These are phyloP conservation scores for Tolypocladium inflatum DNA, from an alignment of 2,329 filamentous ascomycete species.

Conservation along the genomic window DNA sequence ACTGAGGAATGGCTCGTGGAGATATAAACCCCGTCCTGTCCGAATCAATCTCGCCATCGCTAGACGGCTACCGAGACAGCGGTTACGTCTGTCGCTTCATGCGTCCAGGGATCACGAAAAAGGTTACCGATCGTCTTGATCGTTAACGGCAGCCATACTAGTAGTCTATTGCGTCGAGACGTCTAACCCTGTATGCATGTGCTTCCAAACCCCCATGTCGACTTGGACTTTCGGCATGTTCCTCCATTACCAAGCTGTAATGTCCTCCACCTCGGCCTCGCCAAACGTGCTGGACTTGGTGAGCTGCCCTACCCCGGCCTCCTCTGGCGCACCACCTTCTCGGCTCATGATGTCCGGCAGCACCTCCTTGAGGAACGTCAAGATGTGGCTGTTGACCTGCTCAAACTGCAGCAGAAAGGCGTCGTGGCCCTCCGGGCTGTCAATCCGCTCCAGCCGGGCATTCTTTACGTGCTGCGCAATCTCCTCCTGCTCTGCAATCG, in stretches of 20 bases:
- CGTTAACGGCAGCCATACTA: not conserved
- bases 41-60: not conserved
- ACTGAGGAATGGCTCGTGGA: not conserved
- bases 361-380: slow-evolving; percentile 73
- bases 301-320: slow-evolving; percentile 48
- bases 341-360: slow-evolving; percentile 81
- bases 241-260: slow-evolving; percentile 68
- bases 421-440: slow-evolving; percentile 91
- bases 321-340: slow-evolving; percentile 39
- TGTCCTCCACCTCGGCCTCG: slow-evolving; percentile 92
- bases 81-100: not conserved
- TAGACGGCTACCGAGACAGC: not conserved
- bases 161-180: not conserved
- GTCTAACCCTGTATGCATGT: not conserved
- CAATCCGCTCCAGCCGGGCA: slow-evolving; percentile 73
- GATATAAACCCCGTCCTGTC: not conserved
- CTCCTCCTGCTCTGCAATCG: slow-evolving; percentile 92
- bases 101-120: not conserved
- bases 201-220: not conserved
- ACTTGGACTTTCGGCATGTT: not conserved
- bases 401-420: slow-evolving; percentile 95
- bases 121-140: not conserved
- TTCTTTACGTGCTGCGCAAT: slow-evolving; percentile 73
- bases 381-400: slow-evolving; percentile 83
- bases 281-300: slow-evolving; percentile 89